Base-by-base conservation (phyloP, 768 basidiomycete genomes). In the Phlebiopsis flavidoalba region DNA sequence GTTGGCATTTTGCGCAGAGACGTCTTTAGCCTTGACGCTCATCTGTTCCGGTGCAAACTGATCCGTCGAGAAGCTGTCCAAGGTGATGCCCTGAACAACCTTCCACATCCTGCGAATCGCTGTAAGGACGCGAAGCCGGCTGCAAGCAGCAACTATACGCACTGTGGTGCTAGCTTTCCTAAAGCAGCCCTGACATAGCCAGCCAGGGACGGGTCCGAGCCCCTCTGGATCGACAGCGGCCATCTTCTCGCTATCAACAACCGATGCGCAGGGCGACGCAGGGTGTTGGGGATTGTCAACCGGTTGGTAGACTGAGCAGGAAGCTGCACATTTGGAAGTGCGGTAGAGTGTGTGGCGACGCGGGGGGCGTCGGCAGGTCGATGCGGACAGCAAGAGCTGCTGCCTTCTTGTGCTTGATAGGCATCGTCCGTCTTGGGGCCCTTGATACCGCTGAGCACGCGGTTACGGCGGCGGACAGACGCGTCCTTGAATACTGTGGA, bases 101-200 rank as follows among this genome's bases (percentile, higher is more conserved):
- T 54, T 59, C 36, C 62, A 53, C 69, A 69, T 67, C 33, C 69
- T 65, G 40, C 2, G 14, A 47, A 40, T 24, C 58, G 19, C 57
- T 59, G 10, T 51, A 7, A 53, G 54, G 14, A 53, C 12, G 5
- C 17, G 31, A 3, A 53, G 8, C 22, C 1, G n/a, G 3, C 47
- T 35, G 22, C 35, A 40, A 14, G 19, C 46, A 26, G 15, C 43
- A 51, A 19, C 22, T 17, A 31, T 26, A 71, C 82, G 65, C 60
- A 82, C 82, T 73, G 71, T 21, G 72, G 72, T 45, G 83, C 82
- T 17, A 81, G 67, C 0, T 72, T 68, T 24, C 78, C 76, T 26
- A 89, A 70, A 17, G 73, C 73, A 33, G 82, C 79, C 17, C 80
- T 83, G 60, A 90, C 72, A 68, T 88, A 92, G 63, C 87, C 85